Conservation (phyloP, 441 rosid genomes). For the Dalechampia spathulata region DNA sequence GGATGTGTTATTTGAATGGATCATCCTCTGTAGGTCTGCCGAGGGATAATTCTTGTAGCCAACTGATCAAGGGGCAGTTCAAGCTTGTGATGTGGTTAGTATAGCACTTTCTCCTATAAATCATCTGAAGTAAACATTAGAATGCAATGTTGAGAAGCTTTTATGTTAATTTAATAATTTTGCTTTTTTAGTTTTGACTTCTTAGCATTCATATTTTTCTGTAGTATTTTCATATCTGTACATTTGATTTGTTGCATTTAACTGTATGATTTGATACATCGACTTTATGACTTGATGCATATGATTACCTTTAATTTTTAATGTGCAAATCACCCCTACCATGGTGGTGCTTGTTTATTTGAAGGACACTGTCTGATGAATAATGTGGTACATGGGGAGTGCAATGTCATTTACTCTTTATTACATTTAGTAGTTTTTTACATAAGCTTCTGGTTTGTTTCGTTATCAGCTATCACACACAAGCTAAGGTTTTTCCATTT, state of each 20-base stretch:
- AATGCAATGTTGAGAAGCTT: background rate
- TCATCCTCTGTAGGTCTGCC: background rate
- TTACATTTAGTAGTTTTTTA: constrained; percentile 28
- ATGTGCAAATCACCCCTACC: background rate
- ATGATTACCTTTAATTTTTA: background rate
- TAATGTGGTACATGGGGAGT: background rate
- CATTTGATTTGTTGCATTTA: background rate
- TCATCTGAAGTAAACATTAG: background rate
- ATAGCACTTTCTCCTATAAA: background rate
- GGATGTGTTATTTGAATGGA: background rate
- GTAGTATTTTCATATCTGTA: constrained; percentile 1
- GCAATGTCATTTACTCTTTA: constrained; percentile 19
- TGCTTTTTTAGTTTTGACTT: constrained; percentile 1
- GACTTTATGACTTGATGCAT: background rate
- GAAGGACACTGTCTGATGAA: background rate
- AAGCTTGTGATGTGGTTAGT: background rate
- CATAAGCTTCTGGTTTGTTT: constrained; percentile 20
- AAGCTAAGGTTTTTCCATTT: constrained; percentile 13
- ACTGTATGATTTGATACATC: background rate
- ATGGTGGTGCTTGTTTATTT: background rate
- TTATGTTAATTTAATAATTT: background rate
- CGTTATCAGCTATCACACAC: constrained; percentile 18
- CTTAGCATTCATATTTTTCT: background rate
- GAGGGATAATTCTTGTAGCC: background rate
- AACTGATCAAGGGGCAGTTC: background rate